These are phyloP conservation scores for Penicillium crystallinum DNA, from an alignment of 495 filamentous ascomycete species.

Conservation along the genomic window DNA sequence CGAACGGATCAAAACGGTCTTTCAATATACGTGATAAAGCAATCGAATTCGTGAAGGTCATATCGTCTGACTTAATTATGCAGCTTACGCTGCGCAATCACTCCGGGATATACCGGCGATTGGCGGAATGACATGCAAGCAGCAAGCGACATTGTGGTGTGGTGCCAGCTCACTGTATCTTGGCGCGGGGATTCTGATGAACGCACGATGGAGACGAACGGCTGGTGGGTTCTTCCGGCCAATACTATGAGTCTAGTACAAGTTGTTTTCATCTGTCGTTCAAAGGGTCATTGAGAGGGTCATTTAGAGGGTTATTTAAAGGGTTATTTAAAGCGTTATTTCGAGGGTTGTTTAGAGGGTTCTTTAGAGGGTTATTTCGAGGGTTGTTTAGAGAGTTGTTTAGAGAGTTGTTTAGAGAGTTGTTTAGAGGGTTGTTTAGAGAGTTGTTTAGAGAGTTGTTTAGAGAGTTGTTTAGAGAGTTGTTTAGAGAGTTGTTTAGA, in stretches of 20 bases:
- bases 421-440: too few relatives aligned
- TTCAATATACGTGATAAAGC: not conserved
- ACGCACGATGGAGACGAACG: not conserved
- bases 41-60: not conserved
- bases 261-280: too few relatives aligned
- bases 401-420: too few relatives aligned
- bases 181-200: not conserved
- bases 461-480: too few relatives aligned
- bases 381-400: too few relatives aligned
- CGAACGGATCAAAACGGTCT: not conserved
- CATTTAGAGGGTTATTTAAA: too few relatives aligned
- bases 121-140: not conserved
- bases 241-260: not conserved
- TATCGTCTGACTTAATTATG: constrained; percentile 3
- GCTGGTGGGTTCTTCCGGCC: not conserved
- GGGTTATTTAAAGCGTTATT: too few relatives aligned
- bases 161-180: not conserved
- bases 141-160: not conserved
- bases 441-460: too few relatives aligned
- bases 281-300: too few relatives aligned
- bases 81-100: constrained; percentile 2
- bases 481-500: too few relatives aligned
- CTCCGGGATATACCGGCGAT: not conserved
- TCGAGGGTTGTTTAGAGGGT: too few relatives aligned
- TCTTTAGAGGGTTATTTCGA: too few relatives aligned